Conservation (phyloP, 2,329 filamentous ascomycete genomes). For the Exophiala alcalophila region DNA sequence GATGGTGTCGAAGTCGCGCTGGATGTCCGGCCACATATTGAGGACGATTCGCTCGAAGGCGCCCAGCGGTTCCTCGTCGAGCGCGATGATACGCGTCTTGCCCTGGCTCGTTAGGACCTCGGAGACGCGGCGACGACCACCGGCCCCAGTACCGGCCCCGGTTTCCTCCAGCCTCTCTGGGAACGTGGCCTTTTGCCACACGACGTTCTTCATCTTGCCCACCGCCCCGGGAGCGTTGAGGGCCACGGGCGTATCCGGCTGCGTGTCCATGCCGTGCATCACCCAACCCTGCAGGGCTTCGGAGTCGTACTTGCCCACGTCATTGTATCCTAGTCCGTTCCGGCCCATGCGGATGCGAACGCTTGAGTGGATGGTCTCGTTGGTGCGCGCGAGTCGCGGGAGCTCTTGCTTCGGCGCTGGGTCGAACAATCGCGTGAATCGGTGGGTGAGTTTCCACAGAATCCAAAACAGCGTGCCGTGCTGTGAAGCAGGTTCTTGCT, state of each 20-base stretch:
- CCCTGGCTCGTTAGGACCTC: constrained; percentile 4
- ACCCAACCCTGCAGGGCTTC: constrained; percentile 36
- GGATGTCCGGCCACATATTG: constrained; percentile 26
- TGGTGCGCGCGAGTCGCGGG: constrained; percentile 47
- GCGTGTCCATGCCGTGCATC: constrained; percentile 17
- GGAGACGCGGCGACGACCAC: constrained; percentile 10
- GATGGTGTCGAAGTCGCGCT: constrained; percentile 21
- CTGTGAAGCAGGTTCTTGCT: constrained; percentile 21
- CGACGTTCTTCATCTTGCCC: constrained; percentile 27
- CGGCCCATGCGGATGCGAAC: constrained; percentile 54
- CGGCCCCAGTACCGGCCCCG: neutral
- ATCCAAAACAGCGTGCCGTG: constrained; percentile 26
- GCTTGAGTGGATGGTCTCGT: constrained; percentile 56
- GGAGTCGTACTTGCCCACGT: constrained; percentile 49
- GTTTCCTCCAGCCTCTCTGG: constrained; percentile 6
- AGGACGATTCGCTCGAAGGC: constrained; percentile 26
- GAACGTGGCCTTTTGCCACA: constrained; percentile 26
- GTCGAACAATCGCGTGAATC: constrained; percentile 2
- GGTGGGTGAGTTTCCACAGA: constrained; percentile 13
- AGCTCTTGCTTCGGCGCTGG: neutral
- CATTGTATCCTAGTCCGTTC: constrained; percentile 51
- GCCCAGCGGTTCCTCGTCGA: constrained; percentile 28
- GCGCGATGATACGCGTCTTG: constrained; percentile 16
- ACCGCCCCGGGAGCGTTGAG: constrained; percentile 23
- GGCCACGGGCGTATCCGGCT: constrained; percentile 28